Base-by-base conservation (phyloP, 2,329 filamentous ascomycete species). In the Neonectria faginata region DNA sequence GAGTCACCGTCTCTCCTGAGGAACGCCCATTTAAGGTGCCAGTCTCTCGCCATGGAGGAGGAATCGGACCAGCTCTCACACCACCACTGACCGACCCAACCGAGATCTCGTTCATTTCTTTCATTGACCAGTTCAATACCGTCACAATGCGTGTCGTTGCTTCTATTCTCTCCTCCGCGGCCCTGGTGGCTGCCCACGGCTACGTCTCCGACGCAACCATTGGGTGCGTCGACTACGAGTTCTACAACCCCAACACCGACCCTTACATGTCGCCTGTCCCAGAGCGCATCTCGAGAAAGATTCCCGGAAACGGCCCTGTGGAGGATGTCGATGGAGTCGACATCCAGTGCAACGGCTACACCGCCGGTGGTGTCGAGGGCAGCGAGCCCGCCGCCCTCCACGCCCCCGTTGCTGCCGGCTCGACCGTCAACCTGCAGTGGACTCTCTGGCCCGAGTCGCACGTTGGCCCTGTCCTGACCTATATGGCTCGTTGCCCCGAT, bases 261-360 rank as follows among this genome's bases (percentile, higher is more conserved):
- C 81, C 81, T 1, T 85, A 84, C 73, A 76, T 67, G 52, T 72
- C 69, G 80, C 84, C 58, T 64, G 79, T 60, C 51, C 83, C 84
- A 16, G 68, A 84, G 47, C 81, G 86, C n/a, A 83, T 89, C 73
- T 86, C 86, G n/a, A 84, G 87, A 18, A 78, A 80, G 8, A 83
- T 89, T 60, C 81, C 85, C 62, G 86, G 86, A 41, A 88, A 89
- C 74, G 86, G 87, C 3, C 86, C 87, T 0, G 82, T 89, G 22
- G 76, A 84, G 60, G 83, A 89, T 60, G 74, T 88, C 8, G 81
- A 80, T 2, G 79, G 81, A 12, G 79, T 83, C 60, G 87, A 89
- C 66, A 57, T 89, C 8, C 85, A 88, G 72, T 89, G 87, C 76
- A 83, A 83, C 50, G 85, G 85, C 22, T 85, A 82, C 57, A 79